These are phyloP conservation scores for Poa pratensis DNA, from an alignment of 176 grass and related monocot species.

Conservation along the genomic window DNA sequence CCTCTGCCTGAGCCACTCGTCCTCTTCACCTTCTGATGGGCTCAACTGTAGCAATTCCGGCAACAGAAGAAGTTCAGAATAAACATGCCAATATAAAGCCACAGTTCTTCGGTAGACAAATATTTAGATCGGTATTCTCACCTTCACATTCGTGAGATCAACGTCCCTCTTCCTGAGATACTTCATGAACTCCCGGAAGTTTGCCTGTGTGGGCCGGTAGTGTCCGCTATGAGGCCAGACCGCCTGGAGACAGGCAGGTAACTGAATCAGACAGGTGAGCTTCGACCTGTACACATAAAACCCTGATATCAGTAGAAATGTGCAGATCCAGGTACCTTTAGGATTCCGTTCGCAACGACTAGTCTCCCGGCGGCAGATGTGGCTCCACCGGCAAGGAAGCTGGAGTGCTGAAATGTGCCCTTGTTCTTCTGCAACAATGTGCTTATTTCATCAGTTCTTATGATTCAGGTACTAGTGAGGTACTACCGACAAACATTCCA, in stretches of 20 bases:
- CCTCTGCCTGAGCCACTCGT: slow-evolving; percentile 35
- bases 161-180: slow-evolving; percentile 73
- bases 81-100: neutral
- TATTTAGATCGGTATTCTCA: slow-evolving; percentile 14
- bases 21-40: slow-evolving; percentile 64
- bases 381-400: slow-evolving; percentile 97
- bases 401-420: slow-evolving; percentile 98
- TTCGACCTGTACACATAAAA: neutral
- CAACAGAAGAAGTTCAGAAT: neutral
- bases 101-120: neutral
- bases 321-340: slow-evolving; percentile 53
- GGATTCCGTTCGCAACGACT: slow-evolving; percentile 62
- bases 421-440: slow-evolving; percentile 77
- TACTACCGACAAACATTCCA: neutral
- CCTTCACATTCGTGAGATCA: slow-evolving; percentile 88
- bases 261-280: slow-evolving; percentile 33
- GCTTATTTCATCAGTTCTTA: slow-evolving; percentile 31
- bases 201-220: slow-evolving; percentile 88
- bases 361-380: slow-evolving; percentile 91
- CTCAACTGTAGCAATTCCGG: slow-evolving; percentile 64
- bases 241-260: slow-evolving; percentile 50
- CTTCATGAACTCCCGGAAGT: slow-evolving; percentile 84
- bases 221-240: slow-evolving; percentile 95
- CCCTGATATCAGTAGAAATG: neutral
- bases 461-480: neutral